Evolutionary conservation across 2,329 filamentous ascomycete genomes (phyloP).

Genomic region (Fusarium sp.): DNA sequence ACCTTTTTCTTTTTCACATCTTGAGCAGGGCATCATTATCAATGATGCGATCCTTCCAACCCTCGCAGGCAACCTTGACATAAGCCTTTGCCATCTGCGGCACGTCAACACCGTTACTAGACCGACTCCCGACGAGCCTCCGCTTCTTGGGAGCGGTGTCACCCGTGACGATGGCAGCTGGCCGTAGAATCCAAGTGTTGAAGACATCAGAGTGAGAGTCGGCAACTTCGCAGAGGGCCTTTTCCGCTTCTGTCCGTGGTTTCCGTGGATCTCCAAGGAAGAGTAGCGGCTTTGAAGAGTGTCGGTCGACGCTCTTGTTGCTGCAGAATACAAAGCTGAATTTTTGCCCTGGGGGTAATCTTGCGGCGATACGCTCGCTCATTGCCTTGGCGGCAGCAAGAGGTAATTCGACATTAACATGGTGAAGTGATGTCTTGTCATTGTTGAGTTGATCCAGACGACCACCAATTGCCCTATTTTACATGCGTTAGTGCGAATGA

Average conservation of each 20-base stretch:
- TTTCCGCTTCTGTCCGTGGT: conserved; percentile 53
- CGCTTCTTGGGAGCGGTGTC: conserved; percentile 41
- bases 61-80: conserved; percentile 49
- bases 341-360: conserved; percentile 44
- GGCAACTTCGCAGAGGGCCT: conserved; percentile 50
- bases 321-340: conserved; percentile 57
- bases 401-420: conserved; percentile 67
- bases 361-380: conserved; percentile 43
- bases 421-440: conserved; percentile 53
- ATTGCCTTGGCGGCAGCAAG: conserved; percentile 66
- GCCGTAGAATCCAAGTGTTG: conserved; percentile 50
- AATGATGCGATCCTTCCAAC: conserved; percentile 48
- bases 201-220: conserved; percentile 47
- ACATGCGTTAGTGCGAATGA: background rate
- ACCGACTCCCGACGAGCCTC: conserved; percentile 43
- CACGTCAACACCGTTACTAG: conserved; percentile 47
- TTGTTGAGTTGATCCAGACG: conserved; percentile 57
- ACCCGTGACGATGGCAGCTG: conserved; percentile 44
- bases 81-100: conserved; percentile 50
- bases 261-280: conserved; percentile 51
- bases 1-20: conserved; percentile 32
- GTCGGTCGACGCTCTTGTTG: conserved; percentile 47
- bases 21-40: conserved; percentile 47
- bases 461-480: conserved; percentile 52
- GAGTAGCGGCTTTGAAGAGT: conserved; percentile 47